A percentile compares a stretch with the other conserved stretches of the same genome.
Evolutionary conservation across 139 green algal species (phyloP).

Genomic region (Chlorella sorokiniana): DNA sequence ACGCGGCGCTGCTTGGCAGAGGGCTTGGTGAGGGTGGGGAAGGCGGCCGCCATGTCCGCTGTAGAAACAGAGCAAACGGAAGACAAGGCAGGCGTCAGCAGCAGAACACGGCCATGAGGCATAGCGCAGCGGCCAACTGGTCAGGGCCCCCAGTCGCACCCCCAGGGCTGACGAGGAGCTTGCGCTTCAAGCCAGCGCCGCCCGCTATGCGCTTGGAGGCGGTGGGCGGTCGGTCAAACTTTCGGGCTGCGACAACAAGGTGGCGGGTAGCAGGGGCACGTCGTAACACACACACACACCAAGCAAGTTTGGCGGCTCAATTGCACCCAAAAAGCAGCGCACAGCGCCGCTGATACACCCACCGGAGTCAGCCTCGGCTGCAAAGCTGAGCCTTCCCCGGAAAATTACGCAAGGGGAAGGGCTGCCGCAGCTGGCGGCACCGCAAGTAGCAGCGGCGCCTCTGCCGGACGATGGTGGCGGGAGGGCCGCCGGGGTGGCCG

Average conservation of each 20-base stretch:
- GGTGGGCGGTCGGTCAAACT: constrained; percentile 1
- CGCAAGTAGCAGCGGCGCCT: background rate
- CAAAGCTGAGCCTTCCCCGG: constrained; percentile 16
- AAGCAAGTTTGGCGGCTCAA: background rate
- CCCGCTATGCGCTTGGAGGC: background rate
- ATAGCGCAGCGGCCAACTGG: too few relatives aligned
- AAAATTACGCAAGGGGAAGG: constrained; percentile 10
- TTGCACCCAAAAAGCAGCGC: background rate
- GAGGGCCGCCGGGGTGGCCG: too few relatives aligned
- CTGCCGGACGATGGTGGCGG: background rate
- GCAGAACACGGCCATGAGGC: too few relatives aligned
- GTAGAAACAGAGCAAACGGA: background rate
- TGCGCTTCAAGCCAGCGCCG: constrained; percentile 12
- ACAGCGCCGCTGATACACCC: background rate
- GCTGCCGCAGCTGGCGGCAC: background rate
- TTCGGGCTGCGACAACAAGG: constrained; percentile 4
- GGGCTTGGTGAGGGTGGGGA: constrained; percentile 13
- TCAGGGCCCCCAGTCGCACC: background rate
- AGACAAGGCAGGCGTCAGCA: background rate
- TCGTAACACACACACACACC: too few relatives aligned
- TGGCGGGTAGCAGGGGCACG: background rate
- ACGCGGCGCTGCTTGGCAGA: constrained; percentile 4
- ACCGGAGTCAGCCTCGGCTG: constrained; percentile 16
- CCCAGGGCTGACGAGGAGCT: constrained; percentile 31
- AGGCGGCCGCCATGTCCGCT: constrained; percentile 27